phyloP scores from a whole-genome alignment of 129 eudicot species.

The Flaveria linearis region DNA sequence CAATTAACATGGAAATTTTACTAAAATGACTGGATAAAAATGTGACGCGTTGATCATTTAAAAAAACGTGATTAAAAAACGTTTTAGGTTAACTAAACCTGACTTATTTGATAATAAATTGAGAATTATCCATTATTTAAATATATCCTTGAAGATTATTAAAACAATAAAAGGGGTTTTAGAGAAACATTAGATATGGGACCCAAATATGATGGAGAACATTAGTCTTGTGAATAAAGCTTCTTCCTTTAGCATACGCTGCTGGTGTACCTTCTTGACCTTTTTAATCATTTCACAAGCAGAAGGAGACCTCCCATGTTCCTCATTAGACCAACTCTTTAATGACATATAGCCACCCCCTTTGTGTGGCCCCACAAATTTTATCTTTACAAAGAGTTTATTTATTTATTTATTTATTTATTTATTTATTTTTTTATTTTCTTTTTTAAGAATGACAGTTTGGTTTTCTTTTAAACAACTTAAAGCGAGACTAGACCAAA shows the following conservation, averaged over 20 bases:
- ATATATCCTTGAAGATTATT: no score
- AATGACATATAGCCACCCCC: conserved; percentile 22
- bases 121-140: not conserved
- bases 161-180: not conserved
- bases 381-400: conserved; percentile 11
- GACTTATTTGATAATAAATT: no score
- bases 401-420: no score
- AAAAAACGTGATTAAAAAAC: no score
- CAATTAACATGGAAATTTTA: no score
- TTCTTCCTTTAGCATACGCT: conserved; percentile 8
- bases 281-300: conserved; percentile 47
- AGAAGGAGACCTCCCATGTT: conserved; percentile 29
- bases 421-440: no score
- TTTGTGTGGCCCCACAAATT: conserved; percentile 26
- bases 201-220: conserved; percentile 36
- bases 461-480: conserved; percentile 3
- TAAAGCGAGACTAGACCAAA: conserved; percentile 22
- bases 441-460: no score
- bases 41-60: no score
- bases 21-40: no score
- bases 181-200: conserved; percentile 19
- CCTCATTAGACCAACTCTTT: conserved; percentile 29
- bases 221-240: conserved; percentile 37
- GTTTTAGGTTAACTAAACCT: no score
- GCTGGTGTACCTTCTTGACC: conserved; percentile 21